Percentiles rank a stretch among this genome's conserved stretches.
phyloP scores from a whole-genome alignment of 2,329 filamentous ascomycete genomes.

The Hymenoscyphus infarciens region DNA sequence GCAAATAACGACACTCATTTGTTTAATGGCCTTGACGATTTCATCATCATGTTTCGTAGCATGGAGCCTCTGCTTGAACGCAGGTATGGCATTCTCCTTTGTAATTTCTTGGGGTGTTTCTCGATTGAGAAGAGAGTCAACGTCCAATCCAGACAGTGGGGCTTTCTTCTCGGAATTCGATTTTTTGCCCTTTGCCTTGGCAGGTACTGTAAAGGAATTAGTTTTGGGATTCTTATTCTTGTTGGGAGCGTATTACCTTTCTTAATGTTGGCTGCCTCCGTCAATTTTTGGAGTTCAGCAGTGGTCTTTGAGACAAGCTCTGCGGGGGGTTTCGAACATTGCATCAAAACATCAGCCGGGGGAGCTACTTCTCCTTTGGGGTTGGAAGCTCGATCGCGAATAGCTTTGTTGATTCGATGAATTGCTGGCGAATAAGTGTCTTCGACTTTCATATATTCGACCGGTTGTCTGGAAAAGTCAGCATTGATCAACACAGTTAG shows the following conservation, averaged over 20 bases:
- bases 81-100: slow-evolving; percentile 75
- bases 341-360: slow-evolving; percentile 61
- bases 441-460: slow-evolving; percentile 73
- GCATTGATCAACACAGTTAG: slow-evolving; percentile 11
- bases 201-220: slow-evolving; percentile 56
- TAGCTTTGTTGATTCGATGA: slow-evolving; percentile 84
- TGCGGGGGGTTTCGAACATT: slow-evolving; percentile 69
- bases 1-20: slow-evolving; percentile 43
- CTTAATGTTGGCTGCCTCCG: slow-evolving; percentile 73
- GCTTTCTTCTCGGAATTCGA: slow-evolving; percentile 62
- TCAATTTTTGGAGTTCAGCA: slow-evolving; percentile 59
- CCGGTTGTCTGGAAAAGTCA: slow-evolving; percentile 40
- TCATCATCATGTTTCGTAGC: background rate
- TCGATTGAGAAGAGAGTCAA: slow-evolving; percentile 72
- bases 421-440: slow-evolving; percentile 81
- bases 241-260: slow-evolving; percentile 56
- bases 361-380: slow-evolving; percentile 61
- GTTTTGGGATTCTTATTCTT: background rate
- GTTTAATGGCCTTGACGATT: background rate
- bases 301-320: slow-evolving; percentile 57
- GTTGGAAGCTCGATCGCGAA: slow-evolving; percentile 77
- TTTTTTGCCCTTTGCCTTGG: slow-evolving; percentile 72
- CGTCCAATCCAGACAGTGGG: slow-evolving; percentile 84
- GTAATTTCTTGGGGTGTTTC: slow-evolving; percentile 53
- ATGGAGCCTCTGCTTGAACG: slow-evolving; percentile 67